Evolutionary conservation across 129 eudicot species (phyloP), one percentile per base, ranked within the genome.

Genomic region (Oenanthe sinensis): DNA sequence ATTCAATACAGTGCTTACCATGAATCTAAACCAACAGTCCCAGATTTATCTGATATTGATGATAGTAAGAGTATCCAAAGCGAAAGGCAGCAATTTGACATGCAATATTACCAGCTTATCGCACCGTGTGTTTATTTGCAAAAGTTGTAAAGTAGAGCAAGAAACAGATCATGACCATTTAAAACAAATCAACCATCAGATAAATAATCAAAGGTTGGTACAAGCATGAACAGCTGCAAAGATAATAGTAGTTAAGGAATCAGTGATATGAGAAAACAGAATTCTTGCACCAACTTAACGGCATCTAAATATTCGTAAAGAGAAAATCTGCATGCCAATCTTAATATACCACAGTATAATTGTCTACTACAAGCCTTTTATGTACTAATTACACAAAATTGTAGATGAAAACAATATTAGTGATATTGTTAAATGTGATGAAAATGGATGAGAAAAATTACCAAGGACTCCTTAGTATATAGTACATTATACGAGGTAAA

Each of bases 381-480:
- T 26, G 43, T 67, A 67, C 42, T 12, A 67, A 6, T 33, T 33
- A 33, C 72, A 46, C 55, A 79, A 28, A 2, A 40, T 54, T 65
- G 37, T 22, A 49, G n/a, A 6, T 60, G 42, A 16, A 52, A 24
- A 71, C 11, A 36, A 70, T 14, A 20, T 16, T 16, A 39, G 11
- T 36, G 3, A 70, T 70, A 70, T 19, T 17, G 12, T 8, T 1
- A 39, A 5, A 14, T 33, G 22, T 47, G 73, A 40, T 46, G 75
- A 24, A 71, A 67, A 46, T 47, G 49, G 47, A 43, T n/a, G n/a
- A 24, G 22, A 17, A 60, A 48, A 52, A 77, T 85, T 95, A 95
- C 99, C 99, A 95, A 19, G 26, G 99, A 80, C 79, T 95, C 99
- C 83, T 82, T 95, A 8, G 99, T 85, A 82, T 85, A 82, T 90